Conservation (phyloP, 73 alveolate species). For the Symbiodinium natans region DNA sequence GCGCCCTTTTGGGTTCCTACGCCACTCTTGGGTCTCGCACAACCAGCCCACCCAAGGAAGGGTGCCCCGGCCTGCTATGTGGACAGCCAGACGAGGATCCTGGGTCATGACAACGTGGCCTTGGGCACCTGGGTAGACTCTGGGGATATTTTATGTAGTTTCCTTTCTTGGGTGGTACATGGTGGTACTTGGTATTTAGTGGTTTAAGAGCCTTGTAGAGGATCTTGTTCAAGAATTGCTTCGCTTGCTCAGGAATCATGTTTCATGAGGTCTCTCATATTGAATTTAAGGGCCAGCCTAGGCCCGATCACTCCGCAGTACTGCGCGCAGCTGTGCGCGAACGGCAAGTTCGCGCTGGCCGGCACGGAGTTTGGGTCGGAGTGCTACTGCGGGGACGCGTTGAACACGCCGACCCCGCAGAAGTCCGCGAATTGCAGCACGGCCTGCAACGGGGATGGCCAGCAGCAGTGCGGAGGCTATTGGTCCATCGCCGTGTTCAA, state of each 20-base stretch:
- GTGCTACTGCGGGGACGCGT: slow-evolving; percentile 48
- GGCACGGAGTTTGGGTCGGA: slow-evolving; percentile 47
- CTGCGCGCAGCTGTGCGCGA: slow-evolving; percentile 81
- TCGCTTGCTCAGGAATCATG: too few relatives aligned
- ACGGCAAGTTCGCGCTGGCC: slow-evolving; percentile 28
- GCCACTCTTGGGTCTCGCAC: too few relatives aligned
- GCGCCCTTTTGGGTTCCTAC: too few relatives aligned
- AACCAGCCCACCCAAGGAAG: too few relatives aligned
- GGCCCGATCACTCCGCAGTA: slow-evolving; percentile 64
- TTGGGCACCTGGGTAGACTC: too few relatives aligned
- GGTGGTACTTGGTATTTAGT: too few relatives aligned
- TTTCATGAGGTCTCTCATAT: too few relatives aligned
- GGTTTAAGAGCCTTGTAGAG: too few relatives aligned
- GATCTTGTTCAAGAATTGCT: too few relatives aligned
- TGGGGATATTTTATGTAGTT: too few relatives aligned
- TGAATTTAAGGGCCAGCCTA: too few relatives aligned
- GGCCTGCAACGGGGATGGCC: slow-evolving; percentile 18
- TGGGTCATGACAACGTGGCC: slow-evolving; percentile 59
- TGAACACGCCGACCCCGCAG: slow-evolving; percentile 11
- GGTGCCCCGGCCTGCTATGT: slow-evolving; percentile 26
- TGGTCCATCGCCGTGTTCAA: slow-evolving; percentile 44
- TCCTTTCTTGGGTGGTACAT: too few relatives aligned
- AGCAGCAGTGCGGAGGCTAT: slow-evolving; percentile 22
- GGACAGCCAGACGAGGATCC: slow-evolving; percentile 7
- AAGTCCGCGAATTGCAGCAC: background rate